Evolutionary conservation across 805 yeast species (phyloP).

Genomic region (Barnettozyma sp.): DNA sequence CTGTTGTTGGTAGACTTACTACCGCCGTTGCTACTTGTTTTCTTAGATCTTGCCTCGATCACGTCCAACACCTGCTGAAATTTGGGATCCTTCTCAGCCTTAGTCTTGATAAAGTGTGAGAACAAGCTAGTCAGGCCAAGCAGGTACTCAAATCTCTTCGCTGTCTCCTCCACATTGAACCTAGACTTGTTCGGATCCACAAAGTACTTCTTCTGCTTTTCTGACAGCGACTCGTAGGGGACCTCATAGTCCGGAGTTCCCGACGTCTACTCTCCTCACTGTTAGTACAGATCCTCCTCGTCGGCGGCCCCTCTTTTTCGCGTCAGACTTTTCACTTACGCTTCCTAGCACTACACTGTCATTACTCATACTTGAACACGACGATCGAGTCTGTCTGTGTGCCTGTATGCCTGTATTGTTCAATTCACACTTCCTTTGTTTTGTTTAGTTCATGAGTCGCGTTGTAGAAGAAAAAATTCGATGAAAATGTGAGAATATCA

Average conservation of each 20-base stretch:
- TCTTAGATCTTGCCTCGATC: slow-evolving; percentile 27
- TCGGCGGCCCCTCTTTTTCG: too few species aligned
- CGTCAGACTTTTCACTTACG: too few species aligned
- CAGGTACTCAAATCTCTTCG: slow-evolving; percentile 59
- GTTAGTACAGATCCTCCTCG: neutral
- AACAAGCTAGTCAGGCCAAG: slow-evolving; percentile 60
- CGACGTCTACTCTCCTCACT: too few species aligned
- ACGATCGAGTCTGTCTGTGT: too few species aligned
- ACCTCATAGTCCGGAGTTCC: slow-evolving; percentile 5
- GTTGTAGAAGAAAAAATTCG: neutral
- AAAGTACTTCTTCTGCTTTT: slow-evolving; percentile 26
- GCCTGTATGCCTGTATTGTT: too few species aligned
- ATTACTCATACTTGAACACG: too few species aligned
- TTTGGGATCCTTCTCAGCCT: slow-evolving; percentile 54
- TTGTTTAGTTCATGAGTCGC: neutral
- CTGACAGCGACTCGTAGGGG: slow-evolving; percentile 8
- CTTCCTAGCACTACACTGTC: too few species aligned
- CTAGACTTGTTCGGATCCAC: slow-evolving; percentile 29
- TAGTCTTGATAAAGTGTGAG: slow-evolving; percentile 58
- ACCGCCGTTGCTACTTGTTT: slow-evolving; percentile 12
- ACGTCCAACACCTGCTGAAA: slow-evolving; percentile 46
- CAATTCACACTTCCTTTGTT: too few species aligned
- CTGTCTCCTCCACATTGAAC: slow-evolving; percentile 52
- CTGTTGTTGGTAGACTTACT: slow-evolving; percentile 32
- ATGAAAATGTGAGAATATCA: too few species aligned